Evolutionary conservation across 2,329 filamentous ascomycete species (phyloP).

Genomic region (Colletotrichum sp.): DNA sequence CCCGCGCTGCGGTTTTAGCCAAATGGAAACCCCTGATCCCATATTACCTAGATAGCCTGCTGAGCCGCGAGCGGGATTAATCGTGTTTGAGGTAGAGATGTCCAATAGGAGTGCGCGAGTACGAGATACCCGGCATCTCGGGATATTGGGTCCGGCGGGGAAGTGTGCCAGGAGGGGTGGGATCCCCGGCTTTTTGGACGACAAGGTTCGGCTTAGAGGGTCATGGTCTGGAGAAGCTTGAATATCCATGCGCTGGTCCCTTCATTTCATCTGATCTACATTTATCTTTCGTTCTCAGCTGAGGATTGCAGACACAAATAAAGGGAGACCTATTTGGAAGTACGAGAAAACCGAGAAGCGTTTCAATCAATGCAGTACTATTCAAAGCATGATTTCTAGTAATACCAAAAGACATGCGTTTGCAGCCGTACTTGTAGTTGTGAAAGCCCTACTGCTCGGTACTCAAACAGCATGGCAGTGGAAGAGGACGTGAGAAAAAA

Average conservation of each 20-base stretch:
- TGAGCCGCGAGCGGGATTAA: not conserved
- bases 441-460: not conserved
- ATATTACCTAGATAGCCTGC: not conserved
- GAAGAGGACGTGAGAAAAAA: not conserved
- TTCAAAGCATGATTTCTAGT: not conserved
- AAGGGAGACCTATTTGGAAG: not conserved
- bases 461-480: not conserved
- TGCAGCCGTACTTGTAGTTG: fast-evolving
- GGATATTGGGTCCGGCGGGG: not conserved
- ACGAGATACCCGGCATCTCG: not conserved
- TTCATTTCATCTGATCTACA: not conserved
- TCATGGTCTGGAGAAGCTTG: not conserved
- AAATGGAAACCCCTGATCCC: not conserved
- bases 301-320: not conserved
- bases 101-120: not conserved
- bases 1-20: not conserved
- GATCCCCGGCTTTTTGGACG: not conserved
- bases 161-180: not conserved
- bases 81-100: not conserved
- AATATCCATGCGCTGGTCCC: not conserved
- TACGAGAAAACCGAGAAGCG: not conserved
- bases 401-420: not conserved
- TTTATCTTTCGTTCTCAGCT: not conserved
- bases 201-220: not conserved
- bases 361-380: not conserved